Percentiles rank a stretch among this genome's conserved stretches.
Evolutionary conservation across 257 asterid species (phyloP).

Genomic region (Scutellaria baicalensis): DNA sequence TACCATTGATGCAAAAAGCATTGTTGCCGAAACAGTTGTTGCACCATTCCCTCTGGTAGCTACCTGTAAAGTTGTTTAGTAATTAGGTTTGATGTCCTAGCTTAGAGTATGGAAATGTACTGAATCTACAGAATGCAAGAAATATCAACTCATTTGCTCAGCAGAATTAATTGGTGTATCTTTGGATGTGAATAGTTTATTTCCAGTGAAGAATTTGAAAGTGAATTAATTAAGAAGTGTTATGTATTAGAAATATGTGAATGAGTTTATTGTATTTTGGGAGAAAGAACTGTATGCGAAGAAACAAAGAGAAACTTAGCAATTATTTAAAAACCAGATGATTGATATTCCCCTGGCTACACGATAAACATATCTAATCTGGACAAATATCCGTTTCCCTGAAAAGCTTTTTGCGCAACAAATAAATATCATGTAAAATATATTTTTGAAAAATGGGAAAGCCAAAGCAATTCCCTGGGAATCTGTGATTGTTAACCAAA

Average conservation of each 20-base stretch:
- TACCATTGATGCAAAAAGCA: slow-evolving; percentile 90
- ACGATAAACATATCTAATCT: not conserved
- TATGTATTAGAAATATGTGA: not conserved
- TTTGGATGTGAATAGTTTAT: not conserved
- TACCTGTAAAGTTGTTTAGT: slow-evolving; percentile 41
- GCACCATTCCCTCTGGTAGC: slow-evolving; percentile 88
- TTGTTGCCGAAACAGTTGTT: slow-evolving; percentile 95
- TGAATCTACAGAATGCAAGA: not conserved
- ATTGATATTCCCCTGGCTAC: not conserved
- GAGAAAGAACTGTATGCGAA: not conserved
- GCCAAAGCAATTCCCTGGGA: not conserved
- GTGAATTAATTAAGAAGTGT: not conserved
- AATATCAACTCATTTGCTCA: not conserved
- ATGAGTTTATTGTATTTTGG: not conserved
- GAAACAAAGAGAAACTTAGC: not conserved
- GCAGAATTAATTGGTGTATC: not conserved
- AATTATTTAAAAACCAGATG: not conserved
- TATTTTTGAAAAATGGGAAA: not conserved
- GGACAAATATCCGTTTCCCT: not conserved
- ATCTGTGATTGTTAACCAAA: not conserved
- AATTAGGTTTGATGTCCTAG: slow-evolving; percentile 13
- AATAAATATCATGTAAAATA: not conserved
- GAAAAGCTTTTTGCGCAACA: not conserved
- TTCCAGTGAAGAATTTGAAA: not conserved
- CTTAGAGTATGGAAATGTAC: not conserved